These are phyloP conservation scores for Aspergillus pseudonomiae DNA, from an alignment of 2,329 filamentous ascomycete genomes.

Conservation along the genomic window DNA sequence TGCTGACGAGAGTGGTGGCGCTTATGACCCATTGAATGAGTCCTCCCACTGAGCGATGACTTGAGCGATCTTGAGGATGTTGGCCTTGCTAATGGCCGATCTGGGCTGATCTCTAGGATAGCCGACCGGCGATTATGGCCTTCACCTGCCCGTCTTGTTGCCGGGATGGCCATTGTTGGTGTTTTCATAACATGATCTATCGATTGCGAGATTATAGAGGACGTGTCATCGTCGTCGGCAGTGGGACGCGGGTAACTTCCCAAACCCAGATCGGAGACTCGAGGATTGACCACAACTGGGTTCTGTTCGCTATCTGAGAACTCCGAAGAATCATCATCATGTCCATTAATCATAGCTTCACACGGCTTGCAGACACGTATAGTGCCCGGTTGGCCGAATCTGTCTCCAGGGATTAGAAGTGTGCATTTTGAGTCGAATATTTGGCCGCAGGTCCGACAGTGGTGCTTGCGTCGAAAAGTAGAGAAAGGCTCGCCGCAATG, in stretches of 20 bases:
- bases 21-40: slow-evolving; percentile 79
- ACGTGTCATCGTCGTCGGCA: slow-evolving; percentile 51
- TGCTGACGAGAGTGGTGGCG: slow-evolving; percentile 88
- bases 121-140: slow-evolving; percentile 83
- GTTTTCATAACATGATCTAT: slow-evolving; percentile 52
- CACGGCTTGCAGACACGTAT: slow-evolving; percentile 92
- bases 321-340: slow-evolving; percentile 88
- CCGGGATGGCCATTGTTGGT: slow-evolving; percentile 67
- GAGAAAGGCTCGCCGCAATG: slow-evolving; percentile 87
- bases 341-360: slow-evolving; percentile 84
- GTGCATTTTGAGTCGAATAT: slow-evolving; percentile 98
- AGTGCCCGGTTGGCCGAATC: slow-evolving; percentile 82
- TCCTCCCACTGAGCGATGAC: slow-evolving; percentile 68
- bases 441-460: slow-evolving; percentile 93
- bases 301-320: slow-evolving; percentile 73
- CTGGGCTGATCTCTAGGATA: slow-evolving; percentile 84
- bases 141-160: slow-evolving; percentile 67
- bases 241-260: slow-evolving; percentile 47
- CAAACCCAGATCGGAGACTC: slow-evolving; percentile 61
- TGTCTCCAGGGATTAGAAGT: slow-evolving; percentile 80
- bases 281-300: slow-evolving; percentile 66
- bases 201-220: slow-evolving; percentile 50
- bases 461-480: slow-evolving; percentile 93
- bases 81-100: slow-evolving; percentile 78
- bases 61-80: slow-evolving; percentile 88